A percentile compares a stretch with the other conserved stretches of the same genome.
phyloP scores from a whole-genome alignment of 2,329 filamentous ascomycete genomes.

The Ceratocystis cubensis region DNA sequence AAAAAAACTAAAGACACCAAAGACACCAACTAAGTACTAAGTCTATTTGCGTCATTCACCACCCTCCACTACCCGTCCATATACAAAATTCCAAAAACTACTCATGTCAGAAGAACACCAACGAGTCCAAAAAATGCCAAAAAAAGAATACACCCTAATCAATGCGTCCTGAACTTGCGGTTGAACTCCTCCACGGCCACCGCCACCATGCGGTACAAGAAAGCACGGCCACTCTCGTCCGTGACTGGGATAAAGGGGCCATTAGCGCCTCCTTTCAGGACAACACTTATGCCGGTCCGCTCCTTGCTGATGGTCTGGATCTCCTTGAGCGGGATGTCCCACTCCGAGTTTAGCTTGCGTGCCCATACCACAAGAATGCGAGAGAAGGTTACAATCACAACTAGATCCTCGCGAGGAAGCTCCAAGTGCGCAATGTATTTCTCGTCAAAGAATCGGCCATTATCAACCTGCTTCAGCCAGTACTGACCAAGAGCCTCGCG shows the following conservation, averaged over 20 bases:
- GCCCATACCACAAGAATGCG: conserved; percentile 84
- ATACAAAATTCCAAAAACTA: too few species aligned
- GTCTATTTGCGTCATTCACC: too few species aligned
- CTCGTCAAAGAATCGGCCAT: conserved; percentile 95
- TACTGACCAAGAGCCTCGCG: conserved; percentile 93
- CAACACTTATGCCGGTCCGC: conserved; percentile 80
- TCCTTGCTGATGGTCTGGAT: conserved; percentile 96
- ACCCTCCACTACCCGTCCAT: too few species aligned
- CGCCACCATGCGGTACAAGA: conserved; percentile 53
- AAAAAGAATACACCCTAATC: not conserved
- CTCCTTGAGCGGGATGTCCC: conserved; percentile 92
- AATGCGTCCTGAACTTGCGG: conserved; percentile 38
- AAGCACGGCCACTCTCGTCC: conserved; percentile 62
- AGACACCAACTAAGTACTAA: too few species aligned
- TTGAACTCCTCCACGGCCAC: conserved; percentile 57
- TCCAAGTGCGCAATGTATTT: conserved; percentile 94
- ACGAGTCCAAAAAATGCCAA: not conserved
- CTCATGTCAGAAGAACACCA: too few species aligned
- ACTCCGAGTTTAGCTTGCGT: conserved; percentile 75
- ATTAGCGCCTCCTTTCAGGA: conserved; percentile 78
- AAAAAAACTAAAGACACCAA: too few species aligned
- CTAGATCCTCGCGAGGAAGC: conserved; percentile 74
- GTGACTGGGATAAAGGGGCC: conserved; percentile 88
- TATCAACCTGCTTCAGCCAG: conserved; percentile 97
- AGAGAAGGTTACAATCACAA: conserved; percentile 76